Base-by-base conservation (phyloP, 2,329 filamentous ascomycete genomes). In the Dothidotthia symphoricarpi region DNA sequence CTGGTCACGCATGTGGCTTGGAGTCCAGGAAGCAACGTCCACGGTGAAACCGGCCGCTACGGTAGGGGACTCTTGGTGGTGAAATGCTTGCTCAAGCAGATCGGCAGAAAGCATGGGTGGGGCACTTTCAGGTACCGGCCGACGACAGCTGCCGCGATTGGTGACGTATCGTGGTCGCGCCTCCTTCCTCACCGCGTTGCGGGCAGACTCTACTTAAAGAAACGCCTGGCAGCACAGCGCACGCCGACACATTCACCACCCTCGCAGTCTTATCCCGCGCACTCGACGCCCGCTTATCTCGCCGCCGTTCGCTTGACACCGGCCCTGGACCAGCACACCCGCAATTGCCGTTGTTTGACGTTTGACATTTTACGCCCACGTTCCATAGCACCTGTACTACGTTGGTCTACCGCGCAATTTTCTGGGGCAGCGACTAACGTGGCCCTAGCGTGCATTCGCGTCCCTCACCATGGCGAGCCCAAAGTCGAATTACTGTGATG, bases 401-500 rank as follows among this genome's bases (percentile, higher is more conserved):
- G 39, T 31, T 38, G 30, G 28, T 35, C 43, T 36, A 22, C 19
- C 19, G 5, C 19, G 9, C 19, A 22, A 5, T 9, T 9, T 5
- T 22, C 9, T 5, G 5, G 19, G 36, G 43, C 39, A 34, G 34
- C 27, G 41, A 34, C 38, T 39, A 39, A 38, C 39, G 28, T 28
- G 29, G 29, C 24, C 43, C 41, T 54, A 59, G 51, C 44, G 40
- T 48, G 39, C 28, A 45, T 41, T 43, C 36, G 34, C 37, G 34
- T 32, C 24, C 29, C 28, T 35, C 10, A 22, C 19, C 19, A 22
- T 22, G 19, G 19, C 19, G 19, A 22, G 19, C 19, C 19, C 5
- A 5, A 22, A 22, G 19, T 22, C 49, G 26, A 41, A 46, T 40
- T 65, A 65, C 52, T 53, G 56, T 46, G 54, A 64, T 36, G 44